Base-by-base conservation (phyloP, 73 alveolate genomes). In the Diophrys sp. region DNA sequence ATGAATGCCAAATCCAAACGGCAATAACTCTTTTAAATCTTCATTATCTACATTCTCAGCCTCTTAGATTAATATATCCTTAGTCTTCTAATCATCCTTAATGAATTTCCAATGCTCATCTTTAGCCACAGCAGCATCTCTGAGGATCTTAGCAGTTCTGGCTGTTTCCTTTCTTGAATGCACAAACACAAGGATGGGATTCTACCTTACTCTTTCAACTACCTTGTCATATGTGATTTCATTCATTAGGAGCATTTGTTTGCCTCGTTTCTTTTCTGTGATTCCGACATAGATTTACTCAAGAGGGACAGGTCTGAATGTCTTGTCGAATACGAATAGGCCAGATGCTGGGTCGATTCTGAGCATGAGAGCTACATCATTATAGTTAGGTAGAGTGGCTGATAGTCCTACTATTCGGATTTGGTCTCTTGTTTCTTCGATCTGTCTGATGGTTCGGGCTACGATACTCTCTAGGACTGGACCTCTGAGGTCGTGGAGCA, bases 381-480 rank as follows among this genome's bases (percentile, higher is more conserved):
- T 82, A 90, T 87, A 97, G 89, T 98, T 98, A 8, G 99, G 99
- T 53, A 98, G 89, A 0, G 99, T 98, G 8, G 99, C 99, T 62
- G 99, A 96, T 76, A 98, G 88, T 18, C 99, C 99, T 0, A 96
- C 98, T n/a, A 97, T 85, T 88, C 99, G 96, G 33, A 95, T 90
- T 33, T 87, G 80, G 34, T 95, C 99, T 87, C 90, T 83, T 27
- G 97, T 92, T 30, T 93, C 86, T 75, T 96, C 99, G 73, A 92
- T 93, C 79, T 94, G 93, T 77, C 98, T 84, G 78, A 98, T 91
- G 28, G 99, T 96, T 82, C 99, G 95, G 28, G 99, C 99, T 34
- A 98, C 98, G 73, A 98, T 90, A 82, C 99, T 95, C 90, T 98
- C 99, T 33, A 98, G 79, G 29, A 98, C 99, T 54, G 99, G 99